phyloP scores from a whole-genome alignment of 257 asterid genomes.

The Solanum sitiens region DNA sequence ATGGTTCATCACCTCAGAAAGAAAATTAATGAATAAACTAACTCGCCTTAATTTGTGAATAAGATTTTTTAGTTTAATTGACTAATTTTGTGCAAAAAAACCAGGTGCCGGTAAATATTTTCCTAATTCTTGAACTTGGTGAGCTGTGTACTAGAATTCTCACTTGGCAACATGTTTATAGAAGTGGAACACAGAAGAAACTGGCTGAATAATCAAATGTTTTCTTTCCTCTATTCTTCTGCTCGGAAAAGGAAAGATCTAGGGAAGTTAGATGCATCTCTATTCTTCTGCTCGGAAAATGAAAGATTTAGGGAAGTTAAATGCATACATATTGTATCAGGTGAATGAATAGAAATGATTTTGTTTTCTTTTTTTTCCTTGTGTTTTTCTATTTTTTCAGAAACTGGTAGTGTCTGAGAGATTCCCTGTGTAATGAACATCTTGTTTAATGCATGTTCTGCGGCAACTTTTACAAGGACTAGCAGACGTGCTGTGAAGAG shows the following conservation, averaged over 20 bases:
- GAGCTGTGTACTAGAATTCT: not conserved
- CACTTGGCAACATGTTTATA: not conserved
- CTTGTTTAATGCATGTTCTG: conserved; percentile 49
- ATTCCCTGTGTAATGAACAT: conserved; percentile 48
- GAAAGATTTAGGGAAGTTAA: not conserved
- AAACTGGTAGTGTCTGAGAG: not conserved
- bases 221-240: not conserved
- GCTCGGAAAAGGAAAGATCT: not conserved
- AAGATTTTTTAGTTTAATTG: not conserved
- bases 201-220: not conserved
- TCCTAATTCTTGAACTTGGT: not conserved
- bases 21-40: not conserved
- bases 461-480: conserved; percentile 32
- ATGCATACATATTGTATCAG: not conserved
- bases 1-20: not conserved
- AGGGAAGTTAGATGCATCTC: not conserved
- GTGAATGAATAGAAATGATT: not conserved
- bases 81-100: not conserved
- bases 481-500: conserved; percentile 21
- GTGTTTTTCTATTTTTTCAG: not conserved
- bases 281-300: not conserved
- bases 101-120: not conserved
- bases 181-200: not conserved
- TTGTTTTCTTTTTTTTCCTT: not conserved
- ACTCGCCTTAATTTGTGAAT: not conserved